A percentile compares a stretch with the other conserved stretches of the same genome.
Conservation (phyloP, 192 early-diverging fungal species). For the Dissophora ornata region DNA sequence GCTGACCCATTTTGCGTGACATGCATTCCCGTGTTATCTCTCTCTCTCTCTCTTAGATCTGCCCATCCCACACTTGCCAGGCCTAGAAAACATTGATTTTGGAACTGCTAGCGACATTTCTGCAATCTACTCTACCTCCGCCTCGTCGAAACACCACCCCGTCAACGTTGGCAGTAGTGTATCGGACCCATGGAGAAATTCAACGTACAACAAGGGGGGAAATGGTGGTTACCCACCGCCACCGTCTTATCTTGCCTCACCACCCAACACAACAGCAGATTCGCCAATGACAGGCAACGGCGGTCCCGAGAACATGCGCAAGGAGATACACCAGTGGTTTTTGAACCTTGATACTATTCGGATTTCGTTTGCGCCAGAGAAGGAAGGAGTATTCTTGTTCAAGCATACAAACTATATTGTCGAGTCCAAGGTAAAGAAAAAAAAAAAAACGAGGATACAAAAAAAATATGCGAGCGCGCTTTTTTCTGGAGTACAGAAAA, state of each 20-base stretch:
- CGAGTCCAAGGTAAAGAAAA: constrained; percentile 67
- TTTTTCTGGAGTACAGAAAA: too few species aligned
- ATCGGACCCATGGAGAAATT: constrained; percentile 68
- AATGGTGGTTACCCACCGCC: constrained; percentile 38
- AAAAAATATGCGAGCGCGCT: too few species aligned
- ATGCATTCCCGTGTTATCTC: too few species aligned
- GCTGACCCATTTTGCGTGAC: too few species aligned
- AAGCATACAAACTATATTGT: constrained; percentile 94
- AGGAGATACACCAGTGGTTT: constrained; percentile 62
- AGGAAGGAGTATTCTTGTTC: constrained; percentile 69
- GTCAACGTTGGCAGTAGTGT: constrained; percentile 50
- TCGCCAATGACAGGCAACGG: not conserved
- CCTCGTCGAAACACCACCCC: constrained; percentile 29
- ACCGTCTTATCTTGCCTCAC: constrained; percentile 39
- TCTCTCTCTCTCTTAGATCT: constrained; percentile 65
- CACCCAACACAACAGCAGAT: constrained; percentile 11
- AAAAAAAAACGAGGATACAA: not conserved
- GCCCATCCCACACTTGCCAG: constrained; percentile 68
- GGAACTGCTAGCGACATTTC: constrained; percentile 21
- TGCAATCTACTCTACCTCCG: constrained; percentile 24
- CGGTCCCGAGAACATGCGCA: not conserved
- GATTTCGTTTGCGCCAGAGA: constrained; percentile 59
- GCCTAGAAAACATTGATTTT: constrained; percentile 64
- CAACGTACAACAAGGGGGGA: constrained; percentile 41
- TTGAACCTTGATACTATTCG: constrained; percentile 64